phyloP scores from a whole-genome alignment of 2,329 filamentous ascomycete genomes.

The Monilinia aucupariae region DNA sequence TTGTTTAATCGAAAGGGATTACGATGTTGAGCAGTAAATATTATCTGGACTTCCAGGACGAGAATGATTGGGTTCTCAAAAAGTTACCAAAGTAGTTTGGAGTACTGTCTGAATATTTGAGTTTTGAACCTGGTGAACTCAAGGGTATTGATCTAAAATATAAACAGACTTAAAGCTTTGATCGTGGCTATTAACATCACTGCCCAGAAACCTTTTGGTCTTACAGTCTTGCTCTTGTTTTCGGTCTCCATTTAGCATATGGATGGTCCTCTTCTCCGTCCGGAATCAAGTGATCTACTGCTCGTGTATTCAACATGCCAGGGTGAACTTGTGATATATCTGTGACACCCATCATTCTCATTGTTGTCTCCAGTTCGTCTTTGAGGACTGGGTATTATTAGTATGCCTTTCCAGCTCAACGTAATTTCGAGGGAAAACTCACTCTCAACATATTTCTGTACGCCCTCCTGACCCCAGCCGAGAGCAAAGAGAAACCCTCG shows the following conservation, averaged over 20 bases:
- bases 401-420: neutral
- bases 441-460: conserved; percentile 50
- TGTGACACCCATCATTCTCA: conserved; percentile 60
- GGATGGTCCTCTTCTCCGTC: conserved; percentile 39
- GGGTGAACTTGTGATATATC: conserved; percentile 55
- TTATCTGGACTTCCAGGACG: neutral
- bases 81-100: neutral
- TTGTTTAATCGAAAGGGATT: neutral
- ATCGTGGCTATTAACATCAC: neutral
- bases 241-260: conserved; percentile 39
- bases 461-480: conserved; percentile 55
- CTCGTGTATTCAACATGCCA: conserved; percentile 53
- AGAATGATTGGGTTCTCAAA: neutral
- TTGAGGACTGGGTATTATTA: conserved; percentile 39
- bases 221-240: conserved; percentile 26
- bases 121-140: too few species aligned
- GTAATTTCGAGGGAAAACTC: conserved; percentile 32
- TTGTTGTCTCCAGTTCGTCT: conserved; percentile 61
- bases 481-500: conserved; percentile 55
- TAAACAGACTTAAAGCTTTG: neutral
- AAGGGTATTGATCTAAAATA: neutral
- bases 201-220: neutral
- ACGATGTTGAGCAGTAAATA: neutral
- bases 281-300: conserved; percentile 44
- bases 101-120: neutral